A percentile compares a stretch with the other conserved stretches of the same genome.
Evolutionary conservation across 2,329 filamentous ascomycete genomes (phyloP).

Genomic region (Microcera coccophila): DNA sequence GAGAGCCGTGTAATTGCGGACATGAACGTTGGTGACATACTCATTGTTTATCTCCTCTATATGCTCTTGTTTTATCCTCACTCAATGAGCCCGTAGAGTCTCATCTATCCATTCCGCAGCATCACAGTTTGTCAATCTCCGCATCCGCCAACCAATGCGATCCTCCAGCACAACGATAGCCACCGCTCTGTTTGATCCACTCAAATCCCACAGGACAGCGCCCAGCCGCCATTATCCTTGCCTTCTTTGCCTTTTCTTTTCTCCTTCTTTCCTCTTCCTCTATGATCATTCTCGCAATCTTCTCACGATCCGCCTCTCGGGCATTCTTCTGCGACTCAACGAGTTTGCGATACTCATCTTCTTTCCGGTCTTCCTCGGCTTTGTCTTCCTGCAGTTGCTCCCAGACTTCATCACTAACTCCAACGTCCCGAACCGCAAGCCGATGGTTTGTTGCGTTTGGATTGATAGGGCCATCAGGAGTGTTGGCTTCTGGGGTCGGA

Average conservation of each 20-base stretch:
- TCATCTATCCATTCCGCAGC: not conserved
- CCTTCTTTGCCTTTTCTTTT: slow-evolving; percentile 38
- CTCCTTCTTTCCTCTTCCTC: slow-evolving; percentile 36
- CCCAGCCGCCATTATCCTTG: slow-evolving; percentile 51
- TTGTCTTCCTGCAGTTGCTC: slow-evolving; percentile 53
- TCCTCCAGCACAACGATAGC: slow-evolving; percentile 62
- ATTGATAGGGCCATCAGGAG: slow-evolving; percentile 9
- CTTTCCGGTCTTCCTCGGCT: slow-evolving; percentile 33
- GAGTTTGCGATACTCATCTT: slow-evolving; percentile 36
- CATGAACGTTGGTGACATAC: too few species aligned
- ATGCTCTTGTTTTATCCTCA: too few species aligned
- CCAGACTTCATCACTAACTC: slow-evolving; percentile 60
- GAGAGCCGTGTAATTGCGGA: too few species aligned
- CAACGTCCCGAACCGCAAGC: slow-evolving; percentile 45
- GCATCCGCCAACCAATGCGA: slow-evolving; percentile 43
- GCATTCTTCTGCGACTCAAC: slow-evolving; percentile 27
- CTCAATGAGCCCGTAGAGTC: not conserved
- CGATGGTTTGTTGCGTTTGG: not conserved
- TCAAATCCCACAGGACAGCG: slow-evolving; percentile 52
- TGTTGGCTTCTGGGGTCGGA: not conserved
- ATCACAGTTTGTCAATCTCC: slow-evolving; percentile 8
- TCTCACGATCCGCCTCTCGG: slow-evolving; percentile 31
- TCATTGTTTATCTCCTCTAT: too few species aligned
- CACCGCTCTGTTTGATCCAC: slow-evolving; percentile 58
- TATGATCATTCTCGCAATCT: slow-evolving; percentile 6